Conservation (phyloP, 2,329 filamentous ascomycete species). For the Hypoxylon sp. region DNA sequence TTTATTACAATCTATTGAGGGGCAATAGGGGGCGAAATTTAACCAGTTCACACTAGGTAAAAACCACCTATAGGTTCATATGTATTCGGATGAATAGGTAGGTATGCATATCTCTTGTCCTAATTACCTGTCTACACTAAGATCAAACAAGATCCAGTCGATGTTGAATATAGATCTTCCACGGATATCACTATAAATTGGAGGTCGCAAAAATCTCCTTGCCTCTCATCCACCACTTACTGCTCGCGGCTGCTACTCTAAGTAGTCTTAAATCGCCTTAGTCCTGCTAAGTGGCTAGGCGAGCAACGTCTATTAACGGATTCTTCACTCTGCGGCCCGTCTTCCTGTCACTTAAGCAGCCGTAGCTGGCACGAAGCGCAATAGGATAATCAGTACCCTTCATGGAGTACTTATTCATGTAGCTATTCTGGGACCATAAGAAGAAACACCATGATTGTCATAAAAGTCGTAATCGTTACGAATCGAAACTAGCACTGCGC, state of each 20-base stretch:
- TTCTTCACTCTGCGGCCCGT: neutral
- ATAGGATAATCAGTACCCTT: neutral
- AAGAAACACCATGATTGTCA: conserved; percentile 24
- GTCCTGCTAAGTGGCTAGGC: neutral
- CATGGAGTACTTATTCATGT: neutral
- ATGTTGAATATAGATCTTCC: neutral
- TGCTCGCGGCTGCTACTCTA: neutral
- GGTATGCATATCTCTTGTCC: neutral
- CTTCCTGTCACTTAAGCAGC: neutral
- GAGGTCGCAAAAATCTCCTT: neutral
- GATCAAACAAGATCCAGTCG: neutral
- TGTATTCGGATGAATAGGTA: neutral
- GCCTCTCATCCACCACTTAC: neutral
- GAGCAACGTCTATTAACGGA: neutral
- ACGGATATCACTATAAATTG: neutral
- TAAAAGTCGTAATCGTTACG: conserved; percentile 37
- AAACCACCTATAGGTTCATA: too few relatives aligned
- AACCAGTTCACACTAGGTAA: neutral
- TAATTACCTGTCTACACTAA: neutral
- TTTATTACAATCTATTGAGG: neutral
- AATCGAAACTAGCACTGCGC: conserved; percentile 10
- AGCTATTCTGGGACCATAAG: neutral
- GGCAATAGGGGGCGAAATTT: neutral
- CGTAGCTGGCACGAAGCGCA: neutral
- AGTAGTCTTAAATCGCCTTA: neutral